These are phyloP conservation scores for Fusarium sp. DNA, from an alignment of 2,329 filamentous ascomycete genomes.

Conservation along the genomic window DNA sequence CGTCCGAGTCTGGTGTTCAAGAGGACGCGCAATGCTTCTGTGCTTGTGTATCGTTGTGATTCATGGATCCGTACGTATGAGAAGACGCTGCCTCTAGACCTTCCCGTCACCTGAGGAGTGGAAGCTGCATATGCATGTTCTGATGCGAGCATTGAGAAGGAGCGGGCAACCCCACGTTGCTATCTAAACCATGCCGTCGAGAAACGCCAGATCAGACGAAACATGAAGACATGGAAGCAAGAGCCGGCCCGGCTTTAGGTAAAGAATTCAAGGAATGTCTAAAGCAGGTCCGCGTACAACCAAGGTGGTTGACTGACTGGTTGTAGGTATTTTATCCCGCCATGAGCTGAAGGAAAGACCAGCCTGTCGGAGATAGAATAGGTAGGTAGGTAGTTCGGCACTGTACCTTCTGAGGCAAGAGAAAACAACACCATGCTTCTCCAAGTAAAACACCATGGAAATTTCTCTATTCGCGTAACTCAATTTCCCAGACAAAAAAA, in stretches of 20 bases:
- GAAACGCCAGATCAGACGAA: conserved; percentile 16
- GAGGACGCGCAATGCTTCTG: conserved; percentile 22
- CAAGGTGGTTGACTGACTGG: not conserved
- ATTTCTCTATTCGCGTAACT: not conserved
- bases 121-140: conserved; percentile 33
- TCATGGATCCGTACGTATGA: not conserved
- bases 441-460: conserved; percentile 29
- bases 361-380: no score
- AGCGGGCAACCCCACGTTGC: conserved; percentile 36
- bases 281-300: not conserved
- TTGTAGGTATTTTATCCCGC: no score
- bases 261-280: not conserved
- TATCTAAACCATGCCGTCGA: conserved; percentile 12
- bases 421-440: conserved; percentile 28
- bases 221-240: not conserved
- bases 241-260: conserved; percentile 36
- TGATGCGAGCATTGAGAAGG: conserved; percentile 26
- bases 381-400: no score
- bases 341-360: no score
- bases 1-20: conserved; percentile 10
- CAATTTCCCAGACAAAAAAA: conserved; percentile 1
- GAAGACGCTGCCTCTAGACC: conserved; percentile 27
- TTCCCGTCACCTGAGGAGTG: conserved; percentile 3
- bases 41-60: not conserved
- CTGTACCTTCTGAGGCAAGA: conserved; percentile 26